phyloP scores from a whole-genome alignment of 2,329 filamentous ascomycete genomes.

The Pseudocercospora crystallina region DNA sequence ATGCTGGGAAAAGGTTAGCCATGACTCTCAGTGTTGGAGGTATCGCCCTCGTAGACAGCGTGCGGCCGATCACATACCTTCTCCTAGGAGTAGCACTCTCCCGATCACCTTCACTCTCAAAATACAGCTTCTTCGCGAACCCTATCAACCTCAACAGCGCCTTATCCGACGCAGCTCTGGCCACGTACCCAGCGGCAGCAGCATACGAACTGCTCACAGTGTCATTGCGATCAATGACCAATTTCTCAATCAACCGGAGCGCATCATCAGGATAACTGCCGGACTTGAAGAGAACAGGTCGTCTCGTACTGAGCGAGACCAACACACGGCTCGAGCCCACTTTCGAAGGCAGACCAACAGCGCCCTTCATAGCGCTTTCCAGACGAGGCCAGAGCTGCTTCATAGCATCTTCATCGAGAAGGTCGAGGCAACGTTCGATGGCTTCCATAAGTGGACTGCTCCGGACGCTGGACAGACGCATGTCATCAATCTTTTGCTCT shows the following conservation, averaged over 20 bases:
- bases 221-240: conserved; percentile 87
- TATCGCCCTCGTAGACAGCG: neutral
- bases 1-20: conserved; percentile 45
- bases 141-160: conserved; percentile 56
- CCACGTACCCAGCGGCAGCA: conserved; percentile 79
- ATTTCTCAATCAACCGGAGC: conserved; percentile 73
- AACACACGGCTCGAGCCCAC: conserved; percentile 85
- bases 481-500: conserved; percentile 84
- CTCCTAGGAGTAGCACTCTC: conserved; percentile 31
- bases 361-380: conserved; percentile 76
- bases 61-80: conserved; percentile 4
- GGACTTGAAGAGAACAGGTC: conserved; percentile 70
- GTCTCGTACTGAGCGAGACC: conserved; percentile 78
- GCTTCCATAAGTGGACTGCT: conserved; percentile 89
- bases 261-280: conserved; percentile 66
- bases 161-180: conserved; percentile 63
- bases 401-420: conserved; percentile 78
- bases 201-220: conserved; percentile 90
- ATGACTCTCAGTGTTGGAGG: conserved; percentile 29
- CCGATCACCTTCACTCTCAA: conserved; percentile 74
- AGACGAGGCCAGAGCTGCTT: conserved; percentile 68
- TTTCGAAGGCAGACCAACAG: conserved; percentile 90
- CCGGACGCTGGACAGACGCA: conserved; percentile 77
- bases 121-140: conserved; percentile 70
- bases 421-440: conserved; percentile 83